Evolutionary conservation across 192 early-diverging fungal species (phyloP), one percentile per base, ranked within the genome.

Genomic region (Oehlia diaphana): DNA sequence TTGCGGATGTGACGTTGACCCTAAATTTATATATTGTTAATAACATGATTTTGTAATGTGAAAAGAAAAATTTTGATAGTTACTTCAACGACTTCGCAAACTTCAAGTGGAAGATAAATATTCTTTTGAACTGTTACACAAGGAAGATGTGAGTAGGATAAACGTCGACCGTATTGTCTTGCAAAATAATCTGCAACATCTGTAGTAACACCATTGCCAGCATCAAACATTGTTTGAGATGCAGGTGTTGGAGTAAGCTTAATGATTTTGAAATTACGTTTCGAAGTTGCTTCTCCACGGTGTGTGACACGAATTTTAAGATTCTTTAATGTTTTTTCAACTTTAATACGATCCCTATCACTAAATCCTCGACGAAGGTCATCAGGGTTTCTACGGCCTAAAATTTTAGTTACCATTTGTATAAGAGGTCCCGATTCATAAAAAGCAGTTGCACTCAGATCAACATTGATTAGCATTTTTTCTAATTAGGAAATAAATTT

Each of bases 1-100:
- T 95, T 95, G 76, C 92, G 87, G 81, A 88, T 85, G 82, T 93
- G 92, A 64, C 95, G 89, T 86, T 96, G 96, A 72, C 95, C 96
- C 44, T 91, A 69, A 26, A 10, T 69, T 39, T 39, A 42, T 9
- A 31, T 28, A 66, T 26, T 66, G 23, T n/a, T 26, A 28, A 26
- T 26, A 31, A n/a, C 28, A 33, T 66, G 2, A 33, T 33, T 66
- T 12, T 1, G 4, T 28, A 28, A 28, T 65, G 13, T 28, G 33
- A 31, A 13, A 16, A 8, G 21, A 63, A 16, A 4, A 63, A 31
- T 66, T 66, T 9, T 69, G 8, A 19, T 42, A 37, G 4, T 33
- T 39, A 69, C 67, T n/a, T 72, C 87, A 37, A 92, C 84, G 42
- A 99, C 87, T 39, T 91, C 89, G 86, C 96, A 97, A 44, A 98